Evolutionary conservation across 371 early-diverging fungal species (phyloP).

Genomic region (Mortierella sp.): DNA sequence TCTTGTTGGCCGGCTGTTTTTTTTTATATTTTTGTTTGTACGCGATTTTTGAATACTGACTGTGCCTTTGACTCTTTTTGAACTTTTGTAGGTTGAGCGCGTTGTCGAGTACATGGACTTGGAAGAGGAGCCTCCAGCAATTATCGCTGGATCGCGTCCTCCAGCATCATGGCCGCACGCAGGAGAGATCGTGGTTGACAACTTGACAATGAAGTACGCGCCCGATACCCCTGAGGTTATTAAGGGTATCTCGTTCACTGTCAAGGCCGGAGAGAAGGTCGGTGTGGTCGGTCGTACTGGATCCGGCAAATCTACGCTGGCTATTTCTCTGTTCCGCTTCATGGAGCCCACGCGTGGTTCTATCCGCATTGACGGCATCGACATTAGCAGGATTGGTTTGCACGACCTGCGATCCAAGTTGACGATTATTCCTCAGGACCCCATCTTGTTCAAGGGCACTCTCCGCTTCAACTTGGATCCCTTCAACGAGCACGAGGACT

Average conservation of each 20-base stretch:
- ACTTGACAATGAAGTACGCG: constrained; percentile 77
- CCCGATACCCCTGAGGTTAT: constrained; percentile 77
- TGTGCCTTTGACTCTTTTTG: no score
- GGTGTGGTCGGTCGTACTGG: constrained; percentile 69
- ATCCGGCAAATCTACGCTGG: constrained; percentile 79
- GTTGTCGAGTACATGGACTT: constrained; percentile 71
- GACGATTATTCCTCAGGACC: constrained; percentile 82
- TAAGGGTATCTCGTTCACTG: constrained; percentile 60
- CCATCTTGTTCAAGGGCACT: constrained; percentile 74
- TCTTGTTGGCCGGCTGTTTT: no score
- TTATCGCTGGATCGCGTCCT: constrained; percentile 52
- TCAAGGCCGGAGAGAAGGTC: constrained; percentile 59
- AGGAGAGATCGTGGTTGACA: constrained; percentile 74
- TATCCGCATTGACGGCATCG: constrained; percentile 76
- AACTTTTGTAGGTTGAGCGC: constrained; percentile 62
- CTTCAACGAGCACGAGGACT: constrained; percentile 69
- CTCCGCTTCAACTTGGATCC: constrained; percentile 78
- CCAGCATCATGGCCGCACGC: constrained; percentile 79
- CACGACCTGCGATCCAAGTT: constrained; percentile 73
- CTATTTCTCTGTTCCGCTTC: constrained; percentile 78
- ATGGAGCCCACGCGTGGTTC: constrained; percentile 72
- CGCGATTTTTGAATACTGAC: no score
- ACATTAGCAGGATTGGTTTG: constrained; percentile 74
- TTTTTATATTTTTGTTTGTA: no score
- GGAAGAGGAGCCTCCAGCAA: constrained; percentile 72